Percentiles rank a stretch among this genome's conserved stretches.
These are phyloP conservation scores for Limonium bicolor DNA, from an alignment of 148 eudicot genomes.

Conservation along the genomic window DNA sequence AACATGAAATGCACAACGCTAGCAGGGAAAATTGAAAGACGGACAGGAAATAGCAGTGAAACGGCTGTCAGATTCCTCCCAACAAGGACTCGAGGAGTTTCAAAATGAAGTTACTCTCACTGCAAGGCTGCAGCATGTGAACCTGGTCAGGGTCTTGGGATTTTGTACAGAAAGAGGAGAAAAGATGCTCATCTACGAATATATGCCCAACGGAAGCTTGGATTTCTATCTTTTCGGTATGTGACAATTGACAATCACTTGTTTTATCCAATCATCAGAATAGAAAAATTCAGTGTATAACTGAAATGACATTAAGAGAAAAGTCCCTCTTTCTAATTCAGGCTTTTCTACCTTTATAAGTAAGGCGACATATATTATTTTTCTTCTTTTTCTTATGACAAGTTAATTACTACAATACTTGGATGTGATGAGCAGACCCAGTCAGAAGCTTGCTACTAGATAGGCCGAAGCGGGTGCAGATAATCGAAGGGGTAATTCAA, in stretches of 20 bases:
- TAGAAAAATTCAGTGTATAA: not conserved
- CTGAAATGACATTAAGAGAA: no score
- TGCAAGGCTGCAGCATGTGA: constrained; percentile 30
- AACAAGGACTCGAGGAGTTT: constrained; percentile 21
- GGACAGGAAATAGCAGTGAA: constrained; percentile 27
- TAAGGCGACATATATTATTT: no score
- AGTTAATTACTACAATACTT: not conserved
- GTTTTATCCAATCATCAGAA: not conserved
- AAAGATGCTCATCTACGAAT: constrained; percentile 23
- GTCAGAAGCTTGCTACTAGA: not conserved
- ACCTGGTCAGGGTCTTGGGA: constrained; percentile 24
- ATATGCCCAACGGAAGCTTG: constrained; percentile 24
- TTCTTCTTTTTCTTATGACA: not conserved
- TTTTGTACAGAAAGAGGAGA: constrained; percentile 15
- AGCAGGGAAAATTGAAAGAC: constrained; percentile 17
- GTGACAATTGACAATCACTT: no score
- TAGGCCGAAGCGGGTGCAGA: constrained; percentile 13
- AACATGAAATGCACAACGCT: no score
- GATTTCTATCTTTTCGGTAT: constrained; percentile 19
- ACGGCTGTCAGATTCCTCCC: constrained; percentile 19
- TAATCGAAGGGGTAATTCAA: constrained; percentile 12
- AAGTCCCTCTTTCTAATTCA: no score
- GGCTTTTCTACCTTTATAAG: no score
- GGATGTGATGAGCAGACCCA: constrained; percentile 6
- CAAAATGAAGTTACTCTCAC: constrained; percentile 19